phyloP scores from a whole-genome alignment of 73 alveolate species.

The Uronychia binucleata region DNA sequence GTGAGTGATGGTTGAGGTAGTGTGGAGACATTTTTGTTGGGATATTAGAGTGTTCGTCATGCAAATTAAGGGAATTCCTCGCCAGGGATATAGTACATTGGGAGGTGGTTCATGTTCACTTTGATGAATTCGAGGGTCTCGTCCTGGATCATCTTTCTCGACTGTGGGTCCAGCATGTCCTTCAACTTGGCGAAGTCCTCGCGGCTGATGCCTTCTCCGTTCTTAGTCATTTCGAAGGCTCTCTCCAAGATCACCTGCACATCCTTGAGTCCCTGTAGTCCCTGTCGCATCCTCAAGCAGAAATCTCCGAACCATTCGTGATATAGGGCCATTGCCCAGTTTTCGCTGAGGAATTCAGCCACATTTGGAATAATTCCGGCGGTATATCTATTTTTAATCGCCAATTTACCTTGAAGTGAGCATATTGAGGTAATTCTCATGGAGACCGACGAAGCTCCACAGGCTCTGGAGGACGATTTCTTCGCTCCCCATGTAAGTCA shows the following conservation, averaged over 20 bases:
- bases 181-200: slow-evolving; percentile 69
- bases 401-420: slow-evolving; percentile 75
- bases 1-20: too few species aligned
- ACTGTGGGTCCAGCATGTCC: slow-evolving; percentile 73
- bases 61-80: slow-evolving; percentile 49
- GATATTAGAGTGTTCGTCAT: neutral
- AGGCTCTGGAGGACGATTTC: slow-evolving; percentile 90
- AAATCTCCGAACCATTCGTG: slow-evolving; percentile 99
- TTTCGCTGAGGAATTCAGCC: slow-evolving; percentile 95
- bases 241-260: slow-evolving; percentile 77
- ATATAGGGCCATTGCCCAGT: slow-evolving; percentile 98
- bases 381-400: slow-evolving; percentile 51
- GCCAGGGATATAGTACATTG: slow-evolving; percentile 90
- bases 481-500: slow-evolving; percentile 94
- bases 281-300: slow-evolving; percentile 89
- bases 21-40: too few species aligned
- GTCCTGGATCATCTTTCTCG: slow-evolving; percentile 78
- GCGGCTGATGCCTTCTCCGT: slow-evolving; percentile 76
- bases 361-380: slow-evolving; percentile 91
- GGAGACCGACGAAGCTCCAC: slow-evolving; percentile 95
- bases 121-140: slow-evolving; percentile 87
- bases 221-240: slow-evolving; percentile 75
- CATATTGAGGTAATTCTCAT: slow-evolving; percentile 94
- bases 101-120: slow-evolving; percentile 88
- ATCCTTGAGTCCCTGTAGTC: slow-evolving; percentile 67